Percentiles rank a stretch among this genome's conserved stretches.
These are phyloP conservation scores for Alternaria atra DNA, from an alignment of 2,329 filamentous ascomycete genomes.

Conservation along the genomic window DNA sequence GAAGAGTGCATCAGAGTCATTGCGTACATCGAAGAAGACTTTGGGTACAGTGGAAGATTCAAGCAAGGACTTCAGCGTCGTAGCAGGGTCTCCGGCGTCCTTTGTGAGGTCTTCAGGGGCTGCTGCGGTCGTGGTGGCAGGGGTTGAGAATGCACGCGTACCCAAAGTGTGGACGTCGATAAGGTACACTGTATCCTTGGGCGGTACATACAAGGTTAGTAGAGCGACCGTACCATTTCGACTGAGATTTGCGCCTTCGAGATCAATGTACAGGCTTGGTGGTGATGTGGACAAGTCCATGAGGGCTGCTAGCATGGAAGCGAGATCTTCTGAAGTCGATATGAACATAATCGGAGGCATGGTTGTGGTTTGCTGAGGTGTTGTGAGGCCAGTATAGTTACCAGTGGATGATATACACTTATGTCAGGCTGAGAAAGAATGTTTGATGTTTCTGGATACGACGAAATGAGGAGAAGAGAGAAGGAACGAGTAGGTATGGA, in stretches of 20 bases:
- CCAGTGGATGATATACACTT: background rate
- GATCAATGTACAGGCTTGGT: constrained; percentile 29
- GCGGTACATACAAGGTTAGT: constrained; percentile 13
- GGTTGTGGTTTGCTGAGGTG: background rate
- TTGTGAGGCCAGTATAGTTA: background rate
- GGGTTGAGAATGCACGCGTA: constrained; percentile 39
- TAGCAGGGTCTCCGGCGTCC: constrained; percentile 1
- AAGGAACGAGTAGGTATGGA: background rate
- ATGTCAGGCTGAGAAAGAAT: background rate
- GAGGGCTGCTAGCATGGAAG: background rate
- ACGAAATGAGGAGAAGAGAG: background rate
- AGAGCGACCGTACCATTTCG: constrained; percentile 37
- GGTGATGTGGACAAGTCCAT: background rate
- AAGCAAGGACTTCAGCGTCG: constrained; percentile 43
- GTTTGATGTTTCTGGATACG: background rate
- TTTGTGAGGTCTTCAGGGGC: background rate
- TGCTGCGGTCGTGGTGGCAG: background rate
- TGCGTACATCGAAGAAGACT: constrained; percentile 41
- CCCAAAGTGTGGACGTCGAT: constrained; percentile 43
- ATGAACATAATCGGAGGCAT: background rate
- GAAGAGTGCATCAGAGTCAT: constrained; percentile 40
- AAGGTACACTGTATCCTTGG: constrained; percentile 36
- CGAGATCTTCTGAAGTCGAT: background rate
- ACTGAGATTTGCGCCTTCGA: constrained; percentile 36
- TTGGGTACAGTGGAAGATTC: constrained; percentile 37